A percentile compares a stretch with the other conserved stretches of the same genome.
These are phyloP conservation scores for Apiotrichum sp. DNA, from an alignment of 1,284 basidiomycete species.

Conservation along the genomic window DNA sequence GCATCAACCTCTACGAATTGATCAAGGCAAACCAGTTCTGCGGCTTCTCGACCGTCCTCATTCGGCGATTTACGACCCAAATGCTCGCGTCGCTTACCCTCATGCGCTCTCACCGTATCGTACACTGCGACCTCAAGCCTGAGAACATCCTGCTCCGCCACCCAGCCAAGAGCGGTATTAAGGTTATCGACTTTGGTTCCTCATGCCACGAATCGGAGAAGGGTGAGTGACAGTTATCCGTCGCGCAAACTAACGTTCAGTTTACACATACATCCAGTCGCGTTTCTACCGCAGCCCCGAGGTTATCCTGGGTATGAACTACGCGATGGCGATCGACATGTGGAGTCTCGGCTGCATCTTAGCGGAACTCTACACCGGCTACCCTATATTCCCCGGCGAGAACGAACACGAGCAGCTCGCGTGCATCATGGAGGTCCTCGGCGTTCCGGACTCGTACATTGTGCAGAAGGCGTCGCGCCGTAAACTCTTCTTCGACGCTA, in stretches of 20 bases:
- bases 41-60: conserved; percentile 90
- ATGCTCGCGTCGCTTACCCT: conserved; percentile 85
- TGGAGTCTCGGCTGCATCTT: conserved; percentile 98
- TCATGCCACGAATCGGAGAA: conserved; percentile 99
- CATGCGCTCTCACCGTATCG: conserved; percentile 93
- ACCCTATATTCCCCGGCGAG: conserved; percentile 98
- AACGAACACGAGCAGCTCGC: conserved; percentile 98
- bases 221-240: conserved; percentile 56
- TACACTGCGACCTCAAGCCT: conserved; percentile 99
- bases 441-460: conserved; percentile 89
- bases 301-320: conserved; percentile 92
- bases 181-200: conserved; percentile 98
- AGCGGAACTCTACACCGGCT: conserved; percentile 97
- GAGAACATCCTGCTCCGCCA: conserved; percentile 97
- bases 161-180: conserved; percentile 92
- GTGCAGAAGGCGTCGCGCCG: conserved; percentile 89
- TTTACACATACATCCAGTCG: conserved; percentile 99
- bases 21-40: conserved; percentile 99
- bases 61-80: conserved; percentile 92
- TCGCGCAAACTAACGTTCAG: conserved; percentile 50
- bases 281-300: conserved; percentile 98
- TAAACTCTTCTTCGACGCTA: conserved; percentile 94
- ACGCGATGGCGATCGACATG: conserved; percentile 91
- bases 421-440: conserved; percentile 99
- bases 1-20: conserved; percentile 97